Conservation (phyloP, 2,329 filamentous ascomycete species). For the Aspergillus niger region DNA sequence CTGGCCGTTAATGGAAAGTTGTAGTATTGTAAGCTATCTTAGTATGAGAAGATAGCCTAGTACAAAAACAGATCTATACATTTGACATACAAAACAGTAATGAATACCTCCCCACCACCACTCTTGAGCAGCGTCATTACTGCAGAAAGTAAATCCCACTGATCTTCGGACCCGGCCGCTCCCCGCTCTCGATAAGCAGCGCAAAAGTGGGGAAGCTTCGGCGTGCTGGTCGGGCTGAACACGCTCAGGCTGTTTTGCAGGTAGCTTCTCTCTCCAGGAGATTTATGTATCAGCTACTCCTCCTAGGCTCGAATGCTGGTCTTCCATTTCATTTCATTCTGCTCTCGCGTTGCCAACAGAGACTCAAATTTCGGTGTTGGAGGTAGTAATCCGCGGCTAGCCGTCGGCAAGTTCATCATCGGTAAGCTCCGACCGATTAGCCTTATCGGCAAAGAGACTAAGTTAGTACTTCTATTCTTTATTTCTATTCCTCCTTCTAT, state of each 20-base stretch:
- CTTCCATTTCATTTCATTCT: too few relatives aligned
- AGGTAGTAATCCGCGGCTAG: background rate
- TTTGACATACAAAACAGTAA: background rate
- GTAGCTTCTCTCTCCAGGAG: background rate
- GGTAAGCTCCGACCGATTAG: constrained; percentile 27
- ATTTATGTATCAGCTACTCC: background rate
- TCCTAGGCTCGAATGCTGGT: background rate
- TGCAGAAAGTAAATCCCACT: background rate
- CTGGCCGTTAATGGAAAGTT: too few relatives aligned
- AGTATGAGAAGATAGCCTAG: too few relatives aligned
- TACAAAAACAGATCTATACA: too few relatives aligned
- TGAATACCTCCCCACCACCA: background rate
- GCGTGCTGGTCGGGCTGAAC: background rate
- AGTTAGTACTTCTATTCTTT: background rate
- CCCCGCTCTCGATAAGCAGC: constrained; percentile 6
- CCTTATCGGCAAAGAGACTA: constrained; percentile 2
- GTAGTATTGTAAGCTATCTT: too few relatives aligned
- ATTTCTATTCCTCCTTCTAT: background rate
- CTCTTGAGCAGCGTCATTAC: background rate
- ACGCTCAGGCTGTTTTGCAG: background rate
- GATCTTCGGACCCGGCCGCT: constrained; percentile 8
- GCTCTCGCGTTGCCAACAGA: background rate
- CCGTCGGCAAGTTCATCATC: constrained; percentile 13
- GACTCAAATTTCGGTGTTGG: background rate
- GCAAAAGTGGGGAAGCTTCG: constrained; percentile 5